These are phyloP conservation scores for Lentinula novae-zelandiae DNA, from an alignment of 1,284 basidiomycete genomes.

Conservation along the genomic window DNA sequence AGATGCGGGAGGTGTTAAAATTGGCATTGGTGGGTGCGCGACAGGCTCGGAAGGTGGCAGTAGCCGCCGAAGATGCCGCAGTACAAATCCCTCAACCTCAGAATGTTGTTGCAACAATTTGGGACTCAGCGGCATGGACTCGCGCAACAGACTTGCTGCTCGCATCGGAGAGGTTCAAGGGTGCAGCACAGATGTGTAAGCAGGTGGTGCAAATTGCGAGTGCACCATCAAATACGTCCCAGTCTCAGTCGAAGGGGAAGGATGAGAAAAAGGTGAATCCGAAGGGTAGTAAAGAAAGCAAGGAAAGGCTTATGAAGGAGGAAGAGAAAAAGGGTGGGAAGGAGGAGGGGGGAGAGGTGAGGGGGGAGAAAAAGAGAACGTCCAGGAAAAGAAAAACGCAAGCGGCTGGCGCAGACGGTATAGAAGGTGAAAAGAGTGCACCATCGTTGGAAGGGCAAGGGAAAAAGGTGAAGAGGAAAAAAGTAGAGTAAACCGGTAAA, in stretches of 20 bases:
- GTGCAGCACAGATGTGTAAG: constrained; percentile 13
- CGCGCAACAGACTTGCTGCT: constrained; percentile 28
- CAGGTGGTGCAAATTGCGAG: constrained; percentile 17
- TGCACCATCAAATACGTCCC: too few species aligned
- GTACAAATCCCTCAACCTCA: constrained; percentile 11
- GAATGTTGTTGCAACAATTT: constrained; percentile 23
- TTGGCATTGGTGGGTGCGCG: constrained; percentile 65
- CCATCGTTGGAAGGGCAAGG: neutral
- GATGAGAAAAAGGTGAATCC: too few species aligned
- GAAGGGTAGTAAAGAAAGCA: too few species aligned
- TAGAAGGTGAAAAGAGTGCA: neutral
- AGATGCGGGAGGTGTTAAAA: constrained; percentile 81
- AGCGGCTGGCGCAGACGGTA: constrained; percentile 41
- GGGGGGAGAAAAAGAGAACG: too few species aligned
- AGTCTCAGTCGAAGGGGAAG: too few species aligned
- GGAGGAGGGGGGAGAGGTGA: too few species aligned
- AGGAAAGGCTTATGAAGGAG: too few species aligned
- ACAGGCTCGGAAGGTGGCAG: constrained; percentile 47
- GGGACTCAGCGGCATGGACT: constrained; percentile 36
- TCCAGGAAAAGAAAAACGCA: constrained; percentile 22
- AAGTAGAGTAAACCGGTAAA: constrained; percentile 34
- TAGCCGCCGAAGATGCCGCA: too few species aligned
- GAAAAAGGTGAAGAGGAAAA: constrained; percentile 52
- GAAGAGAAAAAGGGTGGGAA: too few species aligned
- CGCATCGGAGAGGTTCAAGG: constrained; percentile 35